Conservation (phyloP, 2,329 filamentous ascomycete genomes). For the Hansfordia pulvinata region DNA sequence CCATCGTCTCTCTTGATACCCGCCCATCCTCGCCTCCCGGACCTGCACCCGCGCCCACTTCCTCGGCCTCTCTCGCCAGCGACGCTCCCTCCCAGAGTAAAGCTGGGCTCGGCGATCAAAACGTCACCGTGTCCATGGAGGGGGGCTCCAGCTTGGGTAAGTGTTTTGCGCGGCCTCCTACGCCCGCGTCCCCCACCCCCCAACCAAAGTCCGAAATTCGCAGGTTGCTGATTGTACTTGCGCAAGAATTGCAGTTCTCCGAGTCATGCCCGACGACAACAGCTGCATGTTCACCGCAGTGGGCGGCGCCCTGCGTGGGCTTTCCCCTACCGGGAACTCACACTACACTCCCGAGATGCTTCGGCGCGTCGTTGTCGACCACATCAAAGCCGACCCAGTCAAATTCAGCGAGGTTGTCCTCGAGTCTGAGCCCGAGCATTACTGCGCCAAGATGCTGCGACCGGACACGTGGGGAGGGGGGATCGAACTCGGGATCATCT, state of each 20-base stretch:
- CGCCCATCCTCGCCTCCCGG: conserved; percentile 2
- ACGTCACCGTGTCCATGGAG: conserved; percentile 34
- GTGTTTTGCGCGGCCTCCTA: conserved; percentile 4
- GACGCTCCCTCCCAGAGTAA: conserved; percentile 7
- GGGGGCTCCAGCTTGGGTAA: conserved; percentile 37
- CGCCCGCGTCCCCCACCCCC: conserved; percentile 4
- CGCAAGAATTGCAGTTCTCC: conserved; percentile 47
- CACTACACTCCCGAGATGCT: conserved; percentile 29
- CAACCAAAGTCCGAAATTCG: conserved; percentile 25
- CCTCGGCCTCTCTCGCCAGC: conserved; percentile 1
- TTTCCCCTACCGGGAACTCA: conserved; percentile 22
- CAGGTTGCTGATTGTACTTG: too few species aligned
- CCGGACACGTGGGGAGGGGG: conserved; percentile 81
- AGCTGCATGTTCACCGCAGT: conserved; percentile 88
- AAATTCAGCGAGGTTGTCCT: conserved; percentile 67
- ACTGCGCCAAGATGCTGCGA: conserved; percentile 70
- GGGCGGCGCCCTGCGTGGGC: conserved; percentile 59
- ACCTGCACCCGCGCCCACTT: conserved; percentile 3
- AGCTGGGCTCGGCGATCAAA: conserved; percentile 25
- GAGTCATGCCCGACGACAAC: conserved; percentile 96
- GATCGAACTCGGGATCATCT: conserved; percentile 78
- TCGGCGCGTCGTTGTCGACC: conserved; percentile 63
- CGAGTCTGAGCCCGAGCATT: conserved; percentile 57
- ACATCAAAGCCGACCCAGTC: conserved; percentile 60
- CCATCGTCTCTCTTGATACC: conserved; percentile 34